Evolutionary conservation across 208 protist species (phyloP).

Genomic region (Spongospora subterranea): DNA sequence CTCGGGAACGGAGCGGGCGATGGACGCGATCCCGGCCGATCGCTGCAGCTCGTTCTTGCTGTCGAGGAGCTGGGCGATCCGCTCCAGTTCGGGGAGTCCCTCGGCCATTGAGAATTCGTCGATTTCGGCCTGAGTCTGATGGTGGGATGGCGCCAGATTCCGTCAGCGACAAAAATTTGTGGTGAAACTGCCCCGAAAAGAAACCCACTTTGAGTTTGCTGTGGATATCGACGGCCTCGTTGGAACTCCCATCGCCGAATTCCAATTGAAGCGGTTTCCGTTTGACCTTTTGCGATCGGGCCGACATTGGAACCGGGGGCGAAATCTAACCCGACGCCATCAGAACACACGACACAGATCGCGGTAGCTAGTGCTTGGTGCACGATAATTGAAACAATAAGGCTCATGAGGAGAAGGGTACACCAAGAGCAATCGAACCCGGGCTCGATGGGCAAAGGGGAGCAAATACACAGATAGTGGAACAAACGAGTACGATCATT

Average conservation of each 20-base stretch:
- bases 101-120: constrained; percentile 21
- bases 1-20: constrained; percentile 8
- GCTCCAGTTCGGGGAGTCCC: constrained; percentile 5
- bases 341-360: too few relatives aligned
- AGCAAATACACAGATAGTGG: too few relatives aligned
- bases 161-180: too few relatives aligned
- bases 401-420: too few relatives aligned
- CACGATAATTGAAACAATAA: too few relatives aligned
- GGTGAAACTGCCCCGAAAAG: too few relatives aligned
- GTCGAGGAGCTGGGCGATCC: constrained; percentile 24
- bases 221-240: constrained; percentile 41
- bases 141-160: not conserved
- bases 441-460: too few relatives aligned
- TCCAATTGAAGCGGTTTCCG: constrained; percentile 1
- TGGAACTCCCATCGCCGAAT: constrained; percentile 21
- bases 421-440: too few relatives aligned
- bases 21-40: not conserved
- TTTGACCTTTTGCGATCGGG: constrained; percentile 40
- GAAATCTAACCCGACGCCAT: too few relatives aligned
- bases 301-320: constrained; percentile 1
- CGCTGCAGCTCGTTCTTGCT: constrained; percentile 50
- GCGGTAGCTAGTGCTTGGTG: too few relatives aligned
- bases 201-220: not conserved
- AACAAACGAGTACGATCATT: too few relatives aligned
- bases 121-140: constrained; percentile 35